Evolutionary conservation across 345 rosid species (phyloP), one percentile per base, ranked within the genome.

Genomic region (Ailanthus altissimus): DNA sequence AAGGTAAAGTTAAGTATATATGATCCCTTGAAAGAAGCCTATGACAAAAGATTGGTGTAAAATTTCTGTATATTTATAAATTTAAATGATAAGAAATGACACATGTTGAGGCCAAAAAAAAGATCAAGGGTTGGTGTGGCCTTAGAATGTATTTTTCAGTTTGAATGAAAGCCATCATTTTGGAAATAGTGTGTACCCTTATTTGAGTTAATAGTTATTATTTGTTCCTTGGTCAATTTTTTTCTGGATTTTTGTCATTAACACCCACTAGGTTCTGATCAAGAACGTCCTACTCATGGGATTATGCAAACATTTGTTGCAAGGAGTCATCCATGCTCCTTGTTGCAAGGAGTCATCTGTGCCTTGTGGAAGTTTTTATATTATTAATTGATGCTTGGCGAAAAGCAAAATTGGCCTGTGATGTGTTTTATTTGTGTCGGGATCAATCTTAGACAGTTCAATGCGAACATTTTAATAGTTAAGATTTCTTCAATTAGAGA

Each of bases 11-110:
- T 56, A 46, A 13, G 74, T 71, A 58, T 72, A 78, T 78, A 73
- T 71, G 81, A 56, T 67, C 74, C 59, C 54, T 50, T 53, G 46
- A 43, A 51, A 70, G 49, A 51, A 73, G 71, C 51, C 54, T 26
- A 42, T 57, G 72, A 60, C 71, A 60, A 49, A 64, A 53, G 47
- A 54, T 67, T 76, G 84, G 60, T 77, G 83, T 73, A 81, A 65
- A 77, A 65, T 83, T 83, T 81, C 62, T 77, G 82, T 85, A 81
- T 68, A 81, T 79, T 60, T 70, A 20, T 60, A 72, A 68, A 54
- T 73, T 53, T 32, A 77, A 51, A 53, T 42, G 63, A 47, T 53
- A 42, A 69, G 77, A 60, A 51, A 49, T 32, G 68, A 8, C 54
- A n/a, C 53, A 23, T n/a, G 67, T 47, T 26, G 32, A 49, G 83